Evolutionary conservation across 192 early-diverging fungal genomes (phyloP), one percentile per base, ranked within the genome.

Genomic region (Chytriomyces confervae): DNA sequence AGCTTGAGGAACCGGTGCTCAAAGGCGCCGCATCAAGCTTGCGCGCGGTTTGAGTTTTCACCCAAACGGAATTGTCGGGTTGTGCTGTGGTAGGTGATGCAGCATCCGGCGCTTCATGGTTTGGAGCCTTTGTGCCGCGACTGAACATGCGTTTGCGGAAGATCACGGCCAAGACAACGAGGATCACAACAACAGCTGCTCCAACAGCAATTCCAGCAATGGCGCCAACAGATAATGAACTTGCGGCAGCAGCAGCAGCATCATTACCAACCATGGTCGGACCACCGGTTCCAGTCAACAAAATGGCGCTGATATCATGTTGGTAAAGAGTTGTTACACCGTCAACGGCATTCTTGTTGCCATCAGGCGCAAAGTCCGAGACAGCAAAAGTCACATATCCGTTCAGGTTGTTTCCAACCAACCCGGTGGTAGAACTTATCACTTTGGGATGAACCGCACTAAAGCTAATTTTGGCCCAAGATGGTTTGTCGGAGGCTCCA

Each of bases 391-490:
- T 72, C 11, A 72, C 24, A 5, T 57, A n/a, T 18, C 69, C 69
- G 43, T 50, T 27, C n/a, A 72, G 2, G 29, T 8, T 18, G 16
- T 72, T 72, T 36, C 23, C 69, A 4, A 16, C 9, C 8, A 9
- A 8, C 9, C 57, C 69, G 7, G 69, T 8, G 43, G 9, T 23
- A 2, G 50, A 24, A 1, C 2, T 2, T 1, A 36, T 36, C 4
- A 11, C 47, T 50, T 70, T 51, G 2, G 3, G 20, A 10, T 62
- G 49, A 1, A 60, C 27, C 1, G 50, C 77, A 1, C 67, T 23
- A 24, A 78, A 78, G 1, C 57, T 62, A 1, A 78, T 2, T 8
- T 48, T 70, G 1, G 77, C 77, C 77, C 77, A 78, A 27, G 66
- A 11, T 7, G 77, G 77, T 10, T 36, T 36, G 29, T 36, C 29